Evolutionary conservation across 106 monocot species (phyloP), one percentile per base, ranked within the genome.

Genomic region (Xerophyta viscosa): DNA sequence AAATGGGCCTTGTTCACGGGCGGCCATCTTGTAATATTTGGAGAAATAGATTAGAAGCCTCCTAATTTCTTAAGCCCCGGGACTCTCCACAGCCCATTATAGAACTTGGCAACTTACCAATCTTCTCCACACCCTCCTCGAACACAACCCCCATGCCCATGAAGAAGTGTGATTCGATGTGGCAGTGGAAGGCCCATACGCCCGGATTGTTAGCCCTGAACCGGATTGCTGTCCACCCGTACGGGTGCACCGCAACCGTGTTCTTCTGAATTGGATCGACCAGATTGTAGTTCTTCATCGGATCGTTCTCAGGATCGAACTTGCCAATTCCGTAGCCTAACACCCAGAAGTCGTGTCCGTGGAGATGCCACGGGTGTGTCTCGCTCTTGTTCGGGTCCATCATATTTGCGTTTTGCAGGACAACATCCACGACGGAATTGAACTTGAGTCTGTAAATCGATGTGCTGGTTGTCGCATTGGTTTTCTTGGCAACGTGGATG

Each of bases 301-400:
- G 60, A 6, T 80, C 69, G 3, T 42, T 31, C 9, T 24, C 31
- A 2, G 86, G 90, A 30, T 90, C 71, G 36, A 86, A 99, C 41
- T 70, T 74, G 3, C 80, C 98, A 0, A 20, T 2, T n/a, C 98
- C 90, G 29, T 80, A 80, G 0, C 82, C 98, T 24, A 99, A 7
- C 20, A 99, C 90, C 98, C 98, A 99, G 49, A 99, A 99, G 53
- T 99, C 82, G 28, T 99, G 98, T 22, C 90, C 90, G 54, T 99
- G 98, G n/a, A 99, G 60, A 48, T 99, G 98, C 98, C 96, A 96
- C n/a, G 96, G 96, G 68, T 96, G 96, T 12, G 96, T 79, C 79
- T 99, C 98, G 41, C 90, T 90, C 27, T 48, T 86, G 69, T 90
- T 86, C 0, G 54, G 27, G 12, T 23, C 54, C 72, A 86, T 20